These are phyloP conservation scores for Leccinum obscurum DNA, from an alignment of 768 basidiomycete species.

Conservation along the genomic window DNA sequence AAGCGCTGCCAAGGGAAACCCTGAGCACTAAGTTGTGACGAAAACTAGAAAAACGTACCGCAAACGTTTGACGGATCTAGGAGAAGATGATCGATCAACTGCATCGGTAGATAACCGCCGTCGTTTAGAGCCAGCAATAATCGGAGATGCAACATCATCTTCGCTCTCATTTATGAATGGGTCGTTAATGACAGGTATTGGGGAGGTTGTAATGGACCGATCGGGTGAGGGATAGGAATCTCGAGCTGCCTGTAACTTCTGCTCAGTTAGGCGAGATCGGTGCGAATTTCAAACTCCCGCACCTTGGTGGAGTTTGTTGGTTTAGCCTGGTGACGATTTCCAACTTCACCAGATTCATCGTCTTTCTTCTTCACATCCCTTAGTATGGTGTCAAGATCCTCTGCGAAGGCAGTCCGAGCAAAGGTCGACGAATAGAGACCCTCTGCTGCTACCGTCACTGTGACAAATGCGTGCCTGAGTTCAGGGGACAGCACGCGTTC, in stretches of 20 bases:
- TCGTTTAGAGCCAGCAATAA: constrained; percentile 27
- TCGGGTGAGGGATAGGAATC: constrained; percentile 21
- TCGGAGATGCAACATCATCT: constrained; percentile 14
- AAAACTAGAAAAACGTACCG: constrained; percentile 12
- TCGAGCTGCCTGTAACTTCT: neutral
- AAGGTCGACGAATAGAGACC: constrained; percentile 32
- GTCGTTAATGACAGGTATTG: neutral
- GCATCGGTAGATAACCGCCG: constrained; percentile 6
- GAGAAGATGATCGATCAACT: neutral
- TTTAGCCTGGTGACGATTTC: neutral
- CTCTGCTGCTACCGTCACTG: constrained; percentile 34
- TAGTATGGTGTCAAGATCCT: constrained; percentile 30
- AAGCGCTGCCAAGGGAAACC: neutral
- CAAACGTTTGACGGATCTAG: constrained; percentile 22
- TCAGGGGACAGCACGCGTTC: constrained; percentile 9
- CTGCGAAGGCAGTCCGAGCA: constrained; percentile 28
- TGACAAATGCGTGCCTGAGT: constrained; percentile 27
- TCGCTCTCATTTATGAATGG: constrained; percentile 15
- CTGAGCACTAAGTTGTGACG: neutral
- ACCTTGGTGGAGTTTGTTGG: constrained; percentile 1
- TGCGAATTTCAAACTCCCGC: neutral
- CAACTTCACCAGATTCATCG: too few relatives aligned
- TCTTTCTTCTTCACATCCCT: constrained; percentile 23
- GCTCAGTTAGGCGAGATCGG: neutral
- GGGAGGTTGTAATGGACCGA: constrained; percentile 7